Conservation (phyloP, 2,329 filamentous ascomycete species). For the Penicillium sp. region DNA sequence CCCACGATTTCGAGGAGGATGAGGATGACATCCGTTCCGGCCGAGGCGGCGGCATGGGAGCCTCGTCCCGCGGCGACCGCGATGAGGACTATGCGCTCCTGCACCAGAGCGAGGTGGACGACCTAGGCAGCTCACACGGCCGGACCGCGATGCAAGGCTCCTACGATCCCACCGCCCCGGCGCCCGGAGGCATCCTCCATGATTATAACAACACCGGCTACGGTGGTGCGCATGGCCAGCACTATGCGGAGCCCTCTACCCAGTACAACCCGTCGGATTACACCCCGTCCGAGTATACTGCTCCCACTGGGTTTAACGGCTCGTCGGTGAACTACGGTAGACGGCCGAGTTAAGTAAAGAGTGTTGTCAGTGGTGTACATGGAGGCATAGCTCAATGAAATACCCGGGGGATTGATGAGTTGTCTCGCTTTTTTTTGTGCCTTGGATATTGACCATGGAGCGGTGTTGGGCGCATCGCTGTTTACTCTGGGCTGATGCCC, state of each 20-base stretch:
- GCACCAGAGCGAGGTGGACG: conserved; percentile 47
- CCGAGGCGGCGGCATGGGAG: conserved; percentile 40
- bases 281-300: conserved; percentile 14
- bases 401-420: conserved; percentile 19
- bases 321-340: conserved; percentile 24
- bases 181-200: conserved; percentile 34
- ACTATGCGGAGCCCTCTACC: conserved; percentile 19
- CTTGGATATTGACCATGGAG: conserved; percentile 30
- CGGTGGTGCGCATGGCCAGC: conserved; percentile 40
- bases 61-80: conserved; percentile 40
- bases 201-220: conserved; percentile 43
- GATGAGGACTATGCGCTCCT: conserved; percentile 54
- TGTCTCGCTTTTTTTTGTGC: conserved; percentile 21
- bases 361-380: not conserved
- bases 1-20: conserved; percentile 46
- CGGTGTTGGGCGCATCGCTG: conserved; percentile 35
- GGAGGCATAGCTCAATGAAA: conserved; percentile 9
- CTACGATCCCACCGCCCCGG: conserved; percentile 41
- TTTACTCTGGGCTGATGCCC: conserved; percentile 10
- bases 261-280: conserved; percentile 7
- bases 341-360: conserved; percentile 4
- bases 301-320: conserved; percentile 8
- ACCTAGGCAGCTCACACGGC: conserved; percentile 37
- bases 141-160: conserved; percentile 38
- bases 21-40: conserved; percentile 46